phyloP scores from a whole-genome alignment of 2,329 filamentous ascomycete species.

The Diaporthe vexans region DNA sequence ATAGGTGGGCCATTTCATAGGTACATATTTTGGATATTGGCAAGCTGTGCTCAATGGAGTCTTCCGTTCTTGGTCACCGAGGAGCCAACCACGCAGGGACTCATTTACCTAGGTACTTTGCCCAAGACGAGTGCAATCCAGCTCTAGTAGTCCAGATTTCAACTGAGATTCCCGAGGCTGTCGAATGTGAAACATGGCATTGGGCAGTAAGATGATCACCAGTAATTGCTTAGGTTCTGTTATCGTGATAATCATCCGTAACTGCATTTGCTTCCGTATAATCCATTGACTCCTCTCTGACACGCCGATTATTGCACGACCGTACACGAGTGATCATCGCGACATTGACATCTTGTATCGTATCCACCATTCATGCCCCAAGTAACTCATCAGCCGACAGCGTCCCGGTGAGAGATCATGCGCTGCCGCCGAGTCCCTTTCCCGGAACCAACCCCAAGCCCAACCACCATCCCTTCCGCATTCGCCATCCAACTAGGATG shows the following conservation, averaged over 20 bases:
- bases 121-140: not conserved
- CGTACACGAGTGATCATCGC: constrained; percentile 29
- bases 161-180: not conserved
- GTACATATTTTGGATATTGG: too few species aligned
- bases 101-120: not conserved
- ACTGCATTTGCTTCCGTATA: constrained; percentile 30
- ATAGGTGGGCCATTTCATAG: too few species aligned
- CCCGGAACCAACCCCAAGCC: not conserved
- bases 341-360: constrained; percentile 34
- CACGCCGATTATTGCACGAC: constrained; percentile 30
- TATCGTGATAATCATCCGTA: constrained; percentile 33
- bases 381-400: not conserved
- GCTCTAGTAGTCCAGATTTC: not conserved
- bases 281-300: constrained; percentile 34
- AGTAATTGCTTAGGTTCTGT: not conserved
- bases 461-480: not conserved
- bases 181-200: not conserved
- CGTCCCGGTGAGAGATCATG: not conserved
- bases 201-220: not conserved
- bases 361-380: constrained; percentile 8
- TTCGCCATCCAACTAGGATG: constrained; percentile 4
- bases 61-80: not conserved
- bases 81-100: not conserved
- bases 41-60: not conserved
- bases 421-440: not conserved